Evolutionary conservation across 2,329 filamentous ascomycete species (phyloP).

Genomic region (Lasiodiplodia sp.): DNA sequence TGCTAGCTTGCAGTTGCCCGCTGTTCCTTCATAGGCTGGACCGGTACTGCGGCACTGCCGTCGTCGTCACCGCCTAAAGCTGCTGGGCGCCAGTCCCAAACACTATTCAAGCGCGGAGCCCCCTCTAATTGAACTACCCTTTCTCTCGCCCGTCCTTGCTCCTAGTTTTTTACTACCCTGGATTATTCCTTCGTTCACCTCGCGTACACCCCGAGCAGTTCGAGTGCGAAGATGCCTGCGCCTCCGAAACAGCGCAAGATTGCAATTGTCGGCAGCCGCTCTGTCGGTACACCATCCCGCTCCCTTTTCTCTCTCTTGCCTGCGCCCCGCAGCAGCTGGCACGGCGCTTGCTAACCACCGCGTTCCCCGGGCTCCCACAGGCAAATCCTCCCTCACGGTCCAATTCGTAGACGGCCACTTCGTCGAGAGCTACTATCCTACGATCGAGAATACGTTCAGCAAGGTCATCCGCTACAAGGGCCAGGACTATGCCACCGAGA

Average conservation of each 20-base stretch:
- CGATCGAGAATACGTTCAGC: conserved; percentile 98
- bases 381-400: conserved; percentile 96
- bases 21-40: conserved; percentile 22
- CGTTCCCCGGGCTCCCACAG: conserved; percentile 55
- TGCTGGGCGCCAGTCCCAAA: conserved; percentile 24
- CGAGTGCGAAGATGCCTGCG: conserved; percentile 64
- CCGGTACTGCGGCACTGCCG: conserved; percentile 16
- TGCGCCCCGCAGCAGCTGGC: neutral
- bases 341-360: neutral
- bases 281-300: conserved; percentile 72
- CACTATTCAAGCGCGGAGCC: conserved; percentile 17
- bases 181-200: neutral
- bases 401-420: conserved; percentile 98
- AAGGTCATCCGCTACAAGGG: conserved; percentile 92
- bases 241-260: conserved; percentile 91
- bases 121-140: conserved; percentile 16
- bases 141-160: neutral
- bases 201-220: neutral
- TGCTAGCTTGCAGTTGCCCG: neutral
- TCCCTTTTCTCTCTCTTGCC: conserved; percentile 20
- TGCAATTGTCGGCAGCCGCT: conserved; percentile 92
- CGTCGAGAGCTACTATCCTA: conserved; percentile 98
- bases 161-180: neutral
- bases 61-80: conserved; percentile 23
- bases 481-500: conserved; percentile 94